Evolutionary conservation across 345 rosid species (phyloP).

Genomic region (Raphanus sativus): DNA sequence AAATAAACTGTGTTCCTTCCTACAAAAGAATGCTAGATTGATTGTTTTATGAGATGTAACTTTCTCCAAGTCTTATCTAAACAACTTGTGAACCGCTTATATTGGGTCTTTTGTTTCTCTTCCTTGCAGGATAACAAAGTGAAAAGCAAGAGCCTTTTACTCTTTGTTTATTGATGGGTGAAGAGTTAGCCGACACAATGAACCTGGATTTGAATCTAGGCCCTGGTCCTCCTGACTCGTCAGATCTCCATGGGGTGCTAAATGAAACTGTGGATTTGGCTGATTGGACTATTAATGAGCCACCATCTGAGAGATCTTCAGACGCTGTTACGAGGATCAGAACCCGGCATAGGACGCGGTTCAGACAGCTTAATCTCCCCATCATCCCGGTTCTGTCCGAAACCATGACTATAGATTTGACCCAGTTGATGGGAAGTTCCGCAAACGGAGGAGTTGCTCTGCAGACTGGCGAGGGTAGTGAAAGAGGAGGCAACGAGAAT

Average conservation of each 20-base stretch:
- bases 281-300: constrained; percentile 59
- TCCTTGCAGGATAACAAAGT: constrained; percentile 7
- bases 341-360: constrained; percentile 47
- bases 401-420: constrained; percentile 57
- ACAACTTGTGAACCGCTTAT: background rate
- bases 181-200: constrained; percentile 78
- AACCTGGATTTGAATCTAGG: constrained; percentile 95
- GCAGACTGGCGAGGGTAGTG: constrained; percentile 94
- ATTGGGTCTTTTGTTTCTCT: background rate
- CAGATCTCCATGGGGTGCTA: constrained; percentile 46
- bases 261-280: constrained; percentile 57
- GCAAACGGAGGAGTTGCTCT: constrained; percentile 43
- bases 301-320: constrained; percentile 44
- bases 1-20: background rate
- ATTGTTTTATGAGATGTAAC: background rate
- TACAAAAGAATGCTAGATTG: background rate
- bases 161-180: constrained; percentile 53
- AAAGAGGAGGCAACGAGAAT: constrained; percentile 61
- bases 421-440: constrained; percentile 53
- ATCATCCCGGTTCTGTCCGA: constrained; percentile 42
- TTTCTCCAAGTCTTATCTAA: background rate
- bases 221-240: constrained; percentile 76
- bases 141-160: constrained; percentile 21
- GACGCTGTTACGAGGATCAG: constrained; percentile 62
- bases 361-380: constrained; percentile 50